Evolutionary conservation across 257 asterid genomes (phyloP).

Genomic region (Parsonsia alboflavescens): DNA sequence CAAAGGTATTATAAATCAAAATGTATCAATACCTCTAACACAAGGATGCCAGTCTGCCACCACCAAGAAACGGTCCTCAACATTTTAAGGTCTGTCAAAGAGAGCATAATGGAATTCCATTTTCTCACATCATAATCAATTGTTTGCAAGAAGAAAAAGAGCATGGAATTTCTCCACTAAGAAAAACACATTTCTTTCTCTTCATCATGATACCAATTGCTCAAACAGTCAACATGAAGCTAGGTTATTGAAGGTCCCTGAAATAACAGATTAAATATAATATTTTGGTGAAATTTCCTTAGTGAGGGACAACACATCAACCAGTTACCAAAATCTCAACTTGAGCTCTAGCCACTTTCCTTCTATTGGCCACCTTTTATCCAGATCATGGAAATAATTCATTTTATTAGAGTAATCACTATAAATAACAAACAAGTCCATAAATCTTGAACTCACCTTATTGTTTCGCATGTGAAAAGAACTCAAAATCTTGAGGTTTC

Average conservation of each 20-base stretch:
- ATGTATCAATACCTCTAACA: too few relatives aligned
- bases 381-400: background rate
- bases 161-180: background rate
- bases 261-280: too few relatives aligned
- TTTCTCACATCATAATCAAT: background rate
- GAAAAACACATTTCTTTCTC: background rate
- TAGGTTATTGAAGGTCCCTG: slow-evolving; percentile 1
- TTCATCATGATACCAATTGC: background rate
- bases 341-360: background rate
- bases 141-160: background rate
- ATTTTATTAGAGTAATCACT: background rate
- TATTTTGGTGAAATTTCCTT: background rate
- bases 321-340: background rate
- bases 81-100: background rate
- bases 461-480: slow-evolving; percentile 30
- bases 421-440: background rate
- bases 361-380: too few relatives aligned
- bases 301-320: background rate
- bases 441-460: slow-evolving; percentile 20
- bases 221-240: background rate
- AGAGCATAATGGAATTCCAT: too few relatives aligned
- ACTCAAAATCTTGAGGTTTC: slow-evolving; percentile 62
- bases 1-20: too few relatives aligned
- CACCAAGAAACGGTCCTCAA: too few relatives aligned
- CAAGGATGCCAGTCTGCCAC: too few relatives aligned